Base-by-base conservation (phyloP, 139 green algal genomes). In the Edaphochlamys debaryana region DNA sequence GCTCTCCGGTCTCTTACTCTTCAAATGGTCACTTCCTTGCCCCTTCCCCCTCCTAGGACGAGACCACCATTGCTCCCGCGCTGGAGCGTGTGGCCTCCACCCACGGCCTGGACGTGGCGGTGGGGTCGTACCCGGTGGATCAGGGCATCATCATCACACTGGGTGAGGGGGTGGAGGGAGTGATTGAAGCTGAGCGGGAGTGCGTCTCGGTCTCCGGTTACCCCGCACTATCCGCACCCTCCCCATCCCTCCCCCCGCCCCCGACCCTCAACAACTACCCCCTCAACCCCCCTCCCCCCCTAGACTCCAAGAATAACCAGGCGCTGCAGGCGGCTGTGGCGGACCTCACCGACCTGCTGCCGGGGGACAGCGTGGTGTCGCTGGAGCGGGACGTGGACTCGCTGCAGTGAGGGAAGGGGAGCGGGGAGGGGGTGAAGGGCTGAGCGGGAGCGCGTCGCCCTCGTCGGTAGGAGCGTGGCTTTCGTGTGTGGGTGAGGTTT, bases 81-180 rank as follows among this genome's bases (percentile, higher is more conserved):
- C 79, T 97, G 68, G 79, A 93, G 15, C 79, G 73, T 19, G 88
- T 95, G 52, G 79, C 79, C 11, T 38, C 42, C n/a, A 76, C 70
- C 4, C 77, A 88, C 62, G 88, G 91, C 20, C 60, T 68, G 9
- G 89, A 91, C 20, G 90, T 96, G n/a, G 25, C 84, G 23, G 71
- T 95, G 17, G 93, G 94, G 7, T 90, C 79, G 20, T 95, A 96
- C 74, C 94, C 93, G 23, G 89, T 93, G 76, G 56, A 70, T 13
- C 7, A 77, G 32, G 79, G 79, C 20, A 69, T 84, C 79, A 84
- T 76, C 79, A 60, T 84, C 17, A 76, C 79, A 29, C 45, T 76
- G 3, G 62, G 62, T 71, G 62, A 13, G 75, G 19, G n/a, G 40
- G 37, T 27, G 66, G 11, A 76, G 9, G 13, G 41, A 40, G 62